Conservation (phyloP, 495 filamentous ascomycete genomes). For the Lentithecium fluviatile region DNA sequence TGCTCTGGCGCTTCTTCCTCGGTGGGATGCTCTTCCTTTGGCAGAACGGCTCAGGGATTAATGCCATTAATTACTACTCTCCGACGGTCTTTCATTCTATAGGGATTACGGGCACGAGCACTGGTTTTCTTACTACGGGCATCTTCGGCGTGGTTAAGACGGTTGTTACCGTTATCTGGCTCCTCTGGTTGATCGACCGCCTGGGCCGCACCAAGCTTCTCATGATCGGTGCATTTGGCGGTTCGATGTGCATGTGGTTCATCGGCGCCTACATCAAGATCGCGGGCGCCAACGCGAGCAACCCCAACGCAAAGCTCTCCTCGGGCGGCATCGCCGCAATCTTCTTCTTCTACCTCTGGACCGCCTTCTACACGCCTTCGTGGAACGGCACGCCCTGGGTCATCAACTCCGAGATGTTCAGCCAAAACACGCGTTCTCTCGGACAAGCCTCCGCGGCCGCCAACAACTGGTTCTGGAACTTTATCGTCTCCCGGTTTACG, state of each 20-base stretch:
- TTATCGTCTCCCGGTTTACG: slow-evolving; percentile 69
- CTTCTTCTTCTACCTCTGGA: slow-evolving; percentile 81
- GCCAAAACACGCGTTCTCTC: slow-evolving; percentile 47
- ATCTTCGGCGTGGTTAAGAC: slow-evolving; percentile 45
- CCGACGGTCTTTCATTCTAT: slow-evolving; percentile 37
- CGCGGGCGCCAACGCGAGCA: slow-evolving; percentile 46
- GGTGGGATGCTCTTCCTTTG: no score
- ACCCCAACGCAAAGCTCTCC: slow-evolving; percentile 41
- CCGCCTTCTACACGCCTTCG: slow-evolving; percentile 70
- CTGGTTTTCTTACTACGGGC: slow-evolving; percentile 35
- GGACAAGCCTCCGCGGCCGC: slow-evolving; percentile 67
- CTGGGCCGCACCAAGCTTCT: slow-evolving; percentile 58
- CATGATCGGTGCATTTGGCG: slow-evolving; percentile 55
- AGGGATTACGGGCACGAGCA: slow-evolving; percentile 30
- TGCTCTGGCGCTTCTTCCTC: no score
- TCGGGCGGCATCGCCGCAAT: slow-evolving; percentile 66
- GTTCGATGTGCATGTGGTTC: slow-evolving; percentile 58
- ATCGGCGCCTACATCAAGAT: slow-evolving; percentile 51
- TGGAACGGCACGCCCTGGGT: slow-evolving; percentile 63
- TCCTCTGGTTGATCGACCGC: slow-evolving; percentile 57
- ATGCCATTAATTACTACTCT: slow-evolving; percentile 45
- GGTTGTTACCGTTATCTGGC: slow-evolving; percentile 59
- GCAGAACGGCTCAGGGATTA: no score
- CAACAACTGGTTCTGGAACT: slow-evolving; percentile 77
- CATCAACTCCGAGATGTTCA: slow-evolving; percentile 44